These are phyloP conservation scores for Craspedostauros australis DNA, from an alignment of 108 stramenopile genomes.

Conservation along the genomic window DNA sequence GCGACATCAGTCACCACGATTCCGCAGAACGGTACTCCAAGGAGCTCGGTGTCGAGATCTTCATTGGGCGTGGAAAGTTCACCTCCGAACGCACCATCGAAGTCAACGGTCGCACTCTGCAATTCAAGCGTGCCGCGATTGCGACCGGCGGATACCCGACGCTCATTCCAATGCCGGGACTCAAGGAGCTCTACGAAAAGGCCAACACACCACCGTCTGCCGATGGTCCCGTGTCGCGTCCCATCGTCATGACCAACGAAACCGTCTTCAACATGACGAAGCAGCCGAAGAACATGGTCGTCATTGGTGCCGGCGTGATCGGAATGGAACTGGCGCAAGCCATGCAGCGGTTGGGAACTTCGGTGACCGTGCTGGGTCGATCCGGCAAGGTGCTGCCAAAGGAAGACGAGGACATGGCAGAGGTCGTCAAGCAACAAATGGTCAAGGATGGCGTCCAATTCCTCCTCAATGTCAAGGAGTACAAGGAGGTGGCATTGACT, in stretches of 20 bases:
- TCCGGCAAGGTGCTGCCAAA: constrained; percentile 60
- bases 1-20: constrained; percentile 73
- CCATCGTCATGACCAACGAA: constrained; percentile 78
- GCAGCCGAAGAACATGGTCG: constrained; percentile 65
- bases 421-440: constrained; percentile 49
- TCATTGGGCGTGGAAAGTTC: constrained; percentile 50
- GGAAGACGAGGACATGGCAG: constrained; percentile 70
- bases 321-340: constrained; percentile 88
- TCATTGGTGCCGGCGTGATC: constrained; percentile 87
- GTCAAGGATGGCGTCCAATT: constrained; percentile 58
- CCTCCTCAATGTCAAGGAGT: constrained; percentile 29
- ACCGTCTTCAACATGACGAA: constrained; percentile 80
- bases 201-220: constrained; percentile 10
- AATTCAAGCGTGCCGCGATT: constrained; percentile 71
- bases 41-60: constrained; percentile 63
- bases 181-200: constrained; percentile 46
- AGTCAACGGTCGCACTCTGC: constrained; percentile 50
- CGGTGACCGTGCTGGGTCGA: constrained; percentile 71
- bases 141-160: constrained; percentile 79
- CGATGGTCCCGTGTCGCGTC: constrained; percentile 25
- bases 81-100: constrained; percentile 39
- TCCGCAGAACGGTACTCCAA: constrained; percentile 65
- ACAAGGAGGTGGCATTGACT: constrained; percentile 36
- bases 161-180: constrained; percentile 54
- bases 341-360: constrained; percentile 71